Base-by-base conservation (phyloP, 306 rosid species). In the Biancaea sappan region DNA sequence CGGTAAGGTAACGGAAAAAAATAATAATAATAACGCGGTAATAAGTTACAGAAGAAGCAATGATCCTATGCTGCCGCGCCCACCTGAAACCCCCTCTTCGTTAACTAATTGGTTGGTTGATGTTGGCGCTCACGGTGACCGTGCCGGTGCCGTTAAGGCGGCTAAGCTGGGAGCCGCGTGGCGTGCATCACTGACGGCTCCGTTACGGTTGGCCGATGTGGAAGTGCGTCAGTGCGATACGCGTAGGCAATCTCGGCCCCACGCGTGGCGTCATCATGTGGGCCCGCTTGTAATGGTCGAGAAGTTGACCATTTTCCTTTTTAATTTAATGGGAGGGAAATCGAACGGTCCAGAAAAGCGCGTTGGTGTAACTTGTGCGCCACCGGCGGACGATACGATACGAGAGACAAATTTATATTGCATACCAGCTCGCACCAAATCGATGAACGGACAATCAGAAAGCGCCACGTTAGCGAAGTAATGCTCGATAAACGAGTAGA, bases 351-450 rank as follows among this genome's bases (percentile, higher is more conserved):
- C 51, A 31, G 0, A n/a, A 41, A 13, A 15, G 16, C 38, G 16
- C 43, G 54, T 43, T 61, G 5, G 9, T 68, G 53, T 14, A 71
- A 74, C 66, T 38, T 41, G 35, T 8, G 38, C 32, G 62, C 72
- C 83, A 74, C 79, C 28, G 68, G 37, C 80, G 40, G 78, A 78
- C 61, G 3, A 34, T 22, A 14, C 72, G 24, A 53, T n/a, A 21
- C 74, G 22, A 62, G 74, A 19, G 71, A 79, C 83, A 78, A 22
- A 73, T 79, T 74, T 75, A 44, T 24, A 75, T 76, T 68, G 40
- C 64, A 34, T 6, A 78, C 79, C 87, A 80, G 80, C 83, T 80
- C 78, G 74, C 77, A 67, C 51, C 65, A 75, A 81, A 71, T 74
- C 59, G 24, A n/a, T 8, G 52, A 32, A 11, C 0, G 1, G 1